A percentile compares a stretch with the other conserved stretches of the same genome.
Evolutionary conservation across 495 filamentous ascomycete genomes (phyloP).

Genomic region (Clavariopsis aquatica): DNA sequence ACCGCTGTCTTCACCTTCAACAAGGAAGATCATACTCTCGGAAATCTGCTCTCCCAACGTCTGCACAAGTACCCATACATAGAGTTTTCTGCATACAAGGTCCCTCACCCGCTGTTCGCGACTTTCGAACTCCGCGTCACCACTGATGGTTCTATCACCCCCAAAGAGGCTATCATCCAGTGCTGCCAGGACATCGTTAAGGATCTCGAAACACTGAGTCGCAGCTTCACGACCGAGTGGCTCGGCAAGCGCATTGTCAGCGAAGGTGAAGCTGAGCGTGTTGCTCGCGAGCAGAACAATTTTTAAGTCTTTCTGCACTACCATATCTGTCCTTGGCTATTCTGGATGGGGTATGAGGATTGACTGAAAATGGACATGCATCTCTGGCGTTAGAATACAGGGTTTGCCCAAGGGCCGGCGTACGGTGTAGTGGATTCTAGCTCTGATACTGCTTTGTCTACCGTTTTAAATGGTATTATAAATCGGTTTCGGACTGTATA

Average conservation of each 20-base stretch:
- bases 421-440: background rate
- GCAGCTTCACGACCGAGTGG: conserved; percentile 93
- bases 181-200: conserved; percentile 76
- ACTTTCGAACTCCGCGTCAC: conserved; percentile 86
- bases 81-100: conserved; percentile 82
- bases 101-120: conserved; percentile 78
- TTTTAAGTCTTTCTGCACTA: conserved; percentile 1
- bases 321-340: background rate
- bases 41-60: conserved; percentile 79
- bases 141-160: conserved; percentile 84
- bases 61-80: conserved; percentile 79
- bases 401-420: background rate
- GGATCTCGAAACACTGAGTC: conserved; percentile 71
- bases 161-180: conserved; percentile 79
- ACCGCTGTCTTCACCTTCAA: conserved; percentile 87
- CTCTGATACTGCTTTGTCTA: background rate
- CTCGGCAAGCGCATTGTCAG: conserved; percentile 80
- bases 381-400: background rate
- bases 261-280: conserved; percentile 33
- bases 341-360: background rate
- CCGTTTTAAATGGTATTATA: background rate
- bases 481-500: background rate
- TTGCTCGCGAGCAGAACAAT: conserved; percentile 20
- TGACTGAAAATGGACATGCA: background rate
- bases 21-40: conserved; percentile 97